phyloP scores from a whole-genome alignment of 768 basidiomycete genomes.

The Thelephora aurantiotincta region DNA sequence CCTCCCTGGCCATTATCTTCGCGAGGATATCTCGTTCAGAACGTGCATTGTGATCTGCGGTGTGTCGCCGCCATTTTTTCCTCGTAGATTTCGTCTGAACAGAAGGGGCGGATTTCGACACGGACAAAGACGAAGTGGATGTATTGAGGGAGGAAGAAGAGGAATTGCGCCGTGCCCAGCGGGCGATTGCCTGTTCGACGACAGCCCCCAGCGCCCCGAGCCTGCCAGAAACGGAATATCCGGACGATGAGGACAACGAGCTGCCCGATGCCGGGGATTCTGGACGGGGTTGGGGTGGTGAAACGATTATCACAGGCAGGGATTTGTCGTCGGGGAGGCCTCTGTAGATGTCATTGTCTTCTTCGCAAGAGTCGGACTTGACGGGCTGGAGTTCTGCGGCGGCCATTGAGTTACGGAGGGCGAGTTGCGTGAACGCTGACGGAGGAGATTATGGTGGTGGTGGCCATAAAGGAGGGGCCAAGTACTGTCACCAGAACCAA shows the following conservation, averaged over 20 bases:
- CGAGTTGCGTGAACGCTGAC: conserved; percentile 2
- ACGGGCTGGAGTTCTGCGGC: neutral
- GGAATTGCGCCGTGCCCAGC: conserved; percentile 35
- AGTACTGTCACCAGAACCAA: too few relatives aligned
- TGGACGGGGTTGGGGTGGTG: conserved; percentile 7
- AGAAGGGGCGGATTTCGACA: too few relatives aligned
- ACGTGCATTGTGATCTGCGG: conserved; percentile 33
- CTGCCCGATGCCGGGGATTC: conserved; percentile 17
- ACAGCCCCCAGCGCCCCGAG: conserved; percentile 32
- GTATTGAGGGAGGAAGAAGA: conserved; percentile 29
- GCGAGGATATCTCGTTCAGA: conserved; percentile 50
- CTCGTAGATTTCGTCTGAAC: conserved; percentile 23
- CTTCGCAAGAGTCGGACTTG: neutral
- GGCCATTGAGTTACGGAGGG: conserved; percentile 1
- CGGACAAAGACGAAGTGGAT: conserved; percentile 26
- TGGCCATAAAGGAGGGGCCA: too few relatives aligned
- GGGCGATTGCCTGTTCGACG: conserved; percentile 55
- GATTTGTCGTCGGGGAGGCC: conserved; percentile 18
- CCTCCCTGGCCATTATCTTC: conserved; percentile 48
- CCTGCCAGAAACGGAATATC: conserved; percentile 19
- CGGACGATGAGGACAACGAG: conserved; percentile 21
- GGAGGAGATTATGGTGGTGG: neutral
- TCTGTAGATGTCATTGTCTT: conserved; percentile 46
- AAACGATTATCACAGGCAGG: too few relatives aligned
- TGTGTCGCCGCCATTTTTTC: conserved; percentile 32